phyloP scores from a whole-genome alignment of 2,329 filamentous ascomycete genomes.

The Alternaria angustiovoidea region DNA sequence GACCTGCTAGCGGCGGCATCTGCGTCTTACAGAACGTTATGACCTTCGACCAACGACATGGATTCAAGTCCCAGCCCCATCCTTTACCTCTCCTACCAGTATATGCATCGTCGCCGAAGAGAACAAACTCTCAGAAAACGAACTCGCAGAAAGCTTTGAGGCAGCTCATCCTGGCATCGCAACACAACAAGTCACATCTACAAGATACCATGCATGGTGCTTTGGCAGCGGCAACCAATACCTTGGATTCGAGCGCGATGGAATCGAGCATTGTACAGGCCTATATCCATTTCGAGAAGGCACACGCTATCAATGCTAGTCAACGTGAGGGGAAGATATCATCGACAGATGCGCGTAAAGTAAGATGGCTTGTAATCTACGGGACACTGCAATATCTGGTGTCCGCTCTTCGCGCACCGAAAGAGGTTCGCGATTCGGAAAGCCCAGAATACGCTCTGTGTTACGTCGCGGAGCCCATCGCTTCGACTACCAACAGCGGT shows the following conservation, averaged over 20 bases:
- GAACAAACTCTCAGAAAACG: slow-evolving; percentile 42
- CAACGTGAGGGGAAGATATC: slow-evolving; percentile 65
- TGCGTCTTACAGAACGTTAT: slow-evolving; percentile 74
- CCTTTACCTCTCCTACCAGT: slow-evolving; percentile 72
- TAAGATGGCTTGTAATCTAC: slow-evolving; percentile 81
- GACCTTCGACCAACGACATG: slow-evolving; percentile 70
- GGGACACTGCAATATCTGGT: slow-evolving; percentile 75
- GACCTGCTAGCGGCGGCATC: slow-evolving; percentile 69
- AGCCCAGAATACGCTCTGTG: slow-evolving; percentile 68
- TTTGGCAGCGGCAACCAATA: slow-evolving; percentile 60
- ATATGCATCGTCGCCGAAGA: slow-evolving; percentile 38
- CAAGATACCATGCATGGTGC: slow-evolving; percentile 63
- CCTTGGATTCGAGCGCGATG: slow-evolving; percentile 43
- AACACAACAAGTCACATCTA: slow-evolving; percentile 56
- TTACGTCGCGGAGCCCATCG: slow-evolving; percentile 53
- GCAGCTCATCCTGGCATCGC: slow-evolving; percentile 47
- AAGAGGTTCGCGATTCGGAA: slow-evolving; percentile 66
- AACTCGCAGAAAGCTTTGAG: slow-evolving; percentile 46
- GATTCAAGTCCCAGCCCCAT: slow-evolving; percentile 67
- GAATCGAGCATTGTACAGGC: slow-evolving; percentile 67
- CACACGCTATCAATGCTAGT: slow-evolving; percentile 61
- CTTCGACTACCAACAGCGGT: slow-evolving; percentile 44
- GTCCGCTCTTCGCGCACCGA: slow-evolving; percentile 67
- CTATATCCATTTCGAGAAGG: slow-evolving; percentile 75
- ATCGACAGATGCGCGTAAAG: slow-evolving; percentile 73